These are phyloP conservation scores for Colletotrichum gloeosporioides DNA, from an alignment of 2,329 filamentous ascomycete genomes.

Conservation along the genomic window DNA sequence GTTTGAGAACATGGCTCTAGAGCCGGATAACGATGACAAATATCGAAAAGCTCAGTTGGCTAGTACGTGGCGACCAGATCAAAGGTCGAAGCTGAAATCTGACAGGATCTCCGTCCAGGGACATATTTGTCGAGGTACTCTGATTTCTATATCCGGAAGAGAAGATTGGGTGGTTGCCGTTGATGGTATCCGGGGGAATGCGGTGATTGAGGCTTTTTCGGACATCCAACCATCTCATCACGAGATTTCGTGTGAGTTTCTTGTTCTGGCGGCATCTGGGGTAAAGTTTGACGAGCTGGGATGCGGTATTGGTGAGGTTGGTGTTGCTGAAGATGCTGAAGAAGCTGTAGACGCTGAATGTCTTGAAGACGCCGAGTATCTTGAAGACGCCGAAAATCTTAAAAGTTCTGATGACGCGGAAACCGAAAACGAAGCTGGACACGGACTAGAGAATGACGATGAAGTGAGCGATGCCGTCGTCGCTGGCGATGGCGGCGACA, in stretches of 20 bases:
- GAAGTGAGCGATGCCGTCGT: too few relatives aligned
- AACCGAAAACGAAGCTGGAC: background rate
- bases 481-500: accelerated
- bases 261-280: background rate
- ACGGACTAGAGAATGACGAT: too few relatives aligned
- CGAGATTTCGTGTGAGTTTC: background rate
- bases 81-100: background rate
- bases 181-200: background rate
- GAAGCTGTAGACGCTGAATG: too few relatives aligned
- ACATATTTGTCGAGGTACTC: background rate
- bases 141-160: background rate
- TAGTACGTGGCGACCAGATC: background rate
- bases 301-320: background rate
- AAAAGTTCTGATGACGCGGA: too few relatives aligned
- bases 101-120: background rate
- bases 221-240: background rate
- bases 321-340: background rate
- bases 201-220: background rate
- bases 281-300: background rate
- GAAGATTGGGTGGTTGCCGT: background rate
- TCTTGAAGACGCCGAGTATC: too few relatives aligned
- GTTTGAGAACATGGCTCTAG: background rate
- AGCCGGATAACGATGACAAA: background rate
- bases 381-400: too few relatives aligned
- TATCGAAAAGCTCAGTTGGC: background rate